Base-by-base conservation (phyloP, 805 yeast genomes). In the Candida lessepsii region DNA sequence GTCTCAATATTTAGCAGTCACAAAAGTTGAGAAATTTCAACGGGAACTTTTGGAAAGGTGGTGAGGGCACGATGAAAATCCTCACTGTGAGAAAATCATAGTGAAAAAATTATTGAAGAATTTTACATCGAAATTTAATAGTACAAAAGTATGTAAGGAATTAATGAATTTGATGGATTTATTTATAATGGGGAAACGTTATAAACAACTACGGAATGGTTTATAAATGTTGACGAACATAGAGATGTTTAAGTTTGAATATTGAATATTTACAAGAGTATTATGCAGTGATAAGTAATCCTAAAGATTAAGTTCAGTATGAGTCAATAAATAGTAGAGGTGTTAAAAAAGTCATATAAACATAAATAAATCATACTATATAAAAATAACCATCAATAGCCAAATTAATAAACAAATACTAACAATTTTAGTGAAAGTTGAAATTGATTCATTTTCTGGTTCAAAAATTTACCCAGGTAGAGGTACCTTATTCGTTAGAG, bases 381-480 rank as follows among this genome's bases (percentile, higher is more conserved):
- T 13, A 28, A 14, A 13, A 6, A 13, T 13, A 7, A 9, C 18
- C 18, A 28, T 10, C 30, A 28, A 20, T 20, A 20, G 9, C n/a
- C n/a, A n/a, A n/a, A n/a, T n/a, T n/a, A n/a, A n/a, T n/a, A 20
- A 20, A 20, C 27, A 20, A 18, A 34, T 45, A 67, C 71, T 67
- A 67, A 67, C 71, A 37, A 33, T 28, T 46, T 16, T 38, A 78
- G 93, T 93, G 99, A 93, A 93, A 96, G 87, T 93, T 77, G 99
- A 93, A 86, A 79, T 91, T 80, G 98, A 93, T 77, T 86, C 98
- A 70, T 93, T 93, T 81, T 91, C 99, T 65, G 99, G 99, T 75
- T 76, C 91, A 68, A 93, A 91, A 80, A 91, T 93, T 83, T 93
- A 91, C 95, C 99, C 99, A 81, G 99, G 99, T 78, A 88, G 97